Base-by-base conservation (phyloP, 1,284 basidiomycete species). In the Papiliotrema laurentii region DNA sequence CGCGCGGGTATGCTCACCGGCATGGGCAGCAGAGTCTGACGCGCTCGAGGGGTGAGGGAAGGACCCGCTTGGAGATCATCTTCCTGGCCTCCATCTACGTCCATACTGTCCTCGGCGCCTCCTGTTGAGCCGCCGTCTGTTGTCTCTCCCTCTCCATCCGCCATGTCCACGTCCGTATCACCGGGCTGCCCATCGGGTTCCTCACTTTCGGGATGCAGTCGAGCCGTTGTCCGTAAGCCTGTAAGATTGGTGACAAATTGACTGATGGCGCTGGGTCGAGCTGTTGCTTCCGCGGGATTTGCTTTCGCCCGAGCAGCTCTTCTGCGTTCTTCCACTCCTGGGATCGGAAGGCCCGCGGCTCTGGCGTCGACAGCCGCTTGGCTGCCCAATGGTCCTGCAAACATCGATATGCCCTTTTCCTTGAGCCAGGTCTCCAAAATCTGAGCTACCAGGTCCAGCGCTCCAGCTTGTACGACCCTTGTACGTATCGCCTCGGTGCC, bases 391-490 rank as follows among this genome's bases (percentile, higher is more conserved):
- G 67, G 61, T 9, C 68, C 67, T 5, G 73, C 61, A 50, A 68
- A 64, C 21, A 73, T 72, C n/a, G 63, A 61, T 18, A 75, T 57
- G 0, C 88, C 89, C 62, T 87, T 87, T 61, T 83, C 82, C 11
- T 84, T 84, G 38, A 92, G 74, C 89, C 90, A 97, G 25, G 88
- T 88, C 74, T 97, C 92, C 27, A 98, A 79, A 27, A 98, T 89
- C 61, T 89, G 89, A 5, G 92, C 89, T 2, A 96, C 91, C 31
- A 97, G 87, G 53, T 96, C 90, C 18, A 98, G 79, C 2, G 93
- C 91, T 24, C 94, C 94, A 0, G 93, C 91, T 72, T 97, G 91
- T 2, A 98, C 96, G 19, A 98, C 93, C 4, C 93, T 80, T 48
- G 87, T 88, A 37, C 94, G 80, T 60, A 94, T 92, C 24, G 83